phyloP scores from a whole-genome alignment of 1,139 yeast species.

The Diutina ranongensis region DNA sequence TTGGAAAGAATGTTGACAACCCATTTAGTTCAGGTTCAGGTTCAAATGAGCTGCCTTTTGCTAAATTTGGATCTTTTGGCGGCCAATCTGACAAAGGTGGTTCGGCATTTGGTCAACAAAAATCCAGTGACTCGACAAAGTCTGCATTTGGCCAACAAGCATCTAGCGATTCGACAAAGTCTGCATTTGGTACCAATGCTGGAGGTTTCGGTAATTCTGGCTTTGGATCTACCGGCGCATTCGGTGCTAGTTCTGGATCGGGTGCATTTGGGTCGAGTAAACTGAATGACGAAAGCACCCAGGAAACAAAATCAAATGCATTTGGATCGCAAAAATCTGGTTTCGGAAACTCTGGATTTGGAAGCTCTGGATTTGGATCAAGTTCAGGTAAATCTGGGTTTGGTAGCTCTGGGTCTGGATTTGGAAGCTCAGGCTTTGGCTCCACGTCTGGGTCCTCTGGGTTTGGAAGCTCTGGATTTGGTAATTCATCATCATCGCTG shows the following conservation, averaged over 20 bases:
- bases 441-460: not conserved
- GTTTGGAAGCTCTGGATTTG: not conserved
- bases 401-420: conserved; percentile 7
- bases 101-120: not conserved
- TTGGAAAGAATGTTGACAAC: not conserved
- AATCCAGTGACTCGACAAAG: no score
- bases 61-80: not conserved
- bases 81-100: not conserved
- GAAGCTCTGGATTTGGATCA: conserved; percentile 3
- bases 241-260: not conserved
- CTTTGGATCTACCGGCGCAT: not conserved
- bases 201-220: not conserved
- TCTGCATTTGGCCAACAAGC: no score
- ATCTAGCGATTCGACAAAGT: no score
- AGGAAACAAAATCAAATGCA: no score
- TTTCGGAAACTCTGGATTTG: conserved; percentile 6
- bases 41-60: not conserved
- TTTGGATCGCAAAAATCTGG: not conserved
- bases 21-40: not conserved
- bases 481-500: not conserved
- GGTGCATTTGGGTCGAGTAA: no score
- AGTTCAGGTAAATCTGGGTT: conserved; percentile 7
- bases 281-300: no score
- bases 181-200: no score
- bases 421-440: not conserved